Conservation (phyloP, 192 early-diverging fungal species). For the Kappamyces sp. region DNA sequence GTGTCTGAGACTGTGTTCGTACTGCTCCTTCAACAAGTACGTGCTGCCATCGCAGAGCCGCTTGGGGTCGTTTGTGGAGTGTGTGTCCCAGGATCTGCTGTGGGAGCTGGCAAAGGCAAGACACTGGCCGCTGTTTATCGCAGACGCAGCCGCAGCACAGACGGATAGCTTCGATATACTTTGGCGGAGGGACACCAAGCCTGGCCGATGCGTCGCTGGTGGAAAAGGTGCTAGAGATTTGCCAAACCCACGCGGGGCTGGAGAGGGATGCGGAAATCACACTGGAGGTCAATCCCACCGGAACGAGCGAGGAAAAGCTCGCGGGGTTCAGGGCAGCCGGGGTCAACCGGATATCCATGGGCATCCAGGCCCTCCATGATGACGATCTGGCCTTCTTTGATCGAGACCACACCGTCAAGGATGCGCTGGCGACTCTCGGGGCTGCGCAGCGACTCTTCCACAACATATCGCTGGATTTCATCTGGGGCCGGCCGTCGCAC, state of each 20-base stretch:
- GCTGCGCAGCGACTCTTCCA: slow-evolving; percentile 20
- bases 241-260: neutral
- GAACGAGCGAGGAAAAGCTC: slow-evolving; percentile 13
- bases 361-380: slow-evolving; percentile 34
- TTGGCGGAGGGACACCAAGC: slow-evolving; percentile 37
- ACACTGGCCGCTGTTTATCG: slow-evolving; percentile 10
- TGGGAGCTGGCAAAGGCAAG: slow-evolving; percentile 15
- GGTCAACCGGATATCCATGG: slow-evolving; percentile 34
- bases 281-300: slow-evolving; percentile 35
- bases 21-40: slow-evolving; percentile 42
- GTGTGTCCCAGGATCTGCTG: slow-evolving; percentile 20
- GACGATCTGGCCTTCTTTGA: slow-evolving; percentile 22
- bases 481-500: slow-evolving; percentile 37
- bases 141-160: neutral
- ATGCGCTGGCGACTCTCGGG: slow-evolving; percentile 16
- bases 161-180: slow-evolving; percentile 26
- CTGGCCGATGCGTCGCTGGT: slow-evolving; percentile 20
- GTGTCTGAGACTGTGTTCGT: slow-evolving; percentile 37
- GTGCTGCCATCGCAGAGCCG: slow-evolving; percentile 6
- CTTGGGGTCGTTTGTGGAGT: neutral
- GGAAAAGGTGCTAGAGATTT: slow-evolving; percentile 13
- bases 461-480: slow-evolving; percentile 32
- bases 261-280: slow-evolving; percentile 21
- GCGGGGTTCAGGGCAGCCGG: slow-evolving; percentile 26
- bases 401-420: slow-evolving; percentile 25